Evolutionary conservation across 129 eudicot genomes (phyloP), one percentile per base, ranked within the genome.

Genomic region (Scalesia atractyloides): DNA sequence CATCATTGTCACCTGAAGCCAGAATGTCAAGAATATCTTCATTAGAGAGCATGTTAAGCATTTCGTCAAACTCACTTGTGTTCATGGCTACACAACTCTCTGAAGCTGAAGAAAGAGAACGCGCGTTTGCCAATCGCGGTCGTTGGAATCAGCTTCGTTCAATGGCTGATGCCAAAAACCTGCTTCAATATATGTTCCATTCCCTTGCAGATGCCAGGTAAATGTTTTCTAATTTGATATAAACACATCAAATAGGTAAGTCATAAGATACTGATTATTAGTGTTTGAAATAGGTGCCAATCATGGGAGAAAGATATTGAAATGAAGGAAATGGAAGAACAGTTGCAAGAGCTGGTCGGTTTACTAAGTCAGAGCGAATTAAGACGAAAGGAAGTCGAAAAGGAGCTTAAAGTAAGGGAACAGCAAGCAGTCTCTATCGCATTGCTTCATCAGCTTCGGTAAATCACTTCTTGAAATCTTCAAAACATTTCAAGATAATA

Each of bases 81-180:
- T 82, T 88, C 18, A 94, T 94, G 99, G 99, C 99, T 81, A 90
- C 99, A 71, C 99, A 94, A 83, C 96, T 94, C 47, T 94, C 99
- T n/a, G 99, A 94, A 54, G 99, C 99, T 17, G 99, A 94, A 86
- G 99, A 94, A 76, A 74, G 99, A 37, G 99, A 94, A 66, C 99
- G 97, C 37, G 83, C 88, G 51, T 87, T 88, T 43, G 81, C 85
- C 49, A 88, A 48, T 14, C 97, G 96, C 70, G 97, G 99, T 46
- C 97, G 97, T 16, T 94, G 92, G 91, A 90, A 90, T 84, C 99
- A 94, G 72, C 82, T 94, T 14, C 97, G 99, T 2, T 88, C 99
- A 46, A 90, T 94, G 97, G 97, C 89, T 36, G 99, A 94, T 81
- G 99, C 99, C n/a, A 94, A 90, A 70, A 84, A 81, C 75, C 75